These are phyloP conservation scores for Coemansia sp. DNA, from an alignment of 192 early-diverging fungal genomes.

Conservation along the genomic window DNA sequence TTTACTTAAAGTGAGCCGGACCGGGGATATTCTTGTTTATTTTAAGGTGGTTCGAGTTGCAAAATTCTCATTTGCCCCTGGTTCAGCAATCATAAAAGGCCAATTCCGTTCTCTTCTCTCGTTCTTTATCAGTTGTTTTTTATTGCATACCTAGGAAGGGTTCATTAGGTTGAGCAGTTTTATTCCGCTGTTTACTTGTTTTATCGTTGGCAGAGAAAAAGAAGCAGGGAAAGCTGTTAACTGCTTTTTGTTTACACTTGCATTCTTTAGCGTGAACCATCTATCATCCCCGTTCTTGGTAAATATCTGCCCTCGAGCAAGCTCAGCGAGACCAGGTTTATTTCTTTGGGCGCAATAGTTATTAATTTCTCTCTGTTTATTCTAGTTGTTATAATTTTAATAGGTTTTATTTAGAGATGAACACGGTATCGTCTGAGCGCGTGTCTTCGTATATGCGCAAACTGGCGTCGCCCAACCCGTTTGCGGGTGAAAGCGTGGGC, in stretches of 20 bases:
- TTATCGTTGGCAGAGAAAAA: background rate
- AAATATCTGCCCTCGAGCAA: no score
- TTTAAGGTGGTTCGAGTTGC: slow-evolving; percentile 11
- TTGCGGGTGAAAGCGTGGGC: slow-evolving; percentile 5
- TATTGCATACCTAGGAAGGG: slow-evolving; percentile 12
- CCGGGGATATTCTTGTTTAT: background rate
- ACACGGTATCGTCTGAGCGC: slow-evolving; percentile 30
- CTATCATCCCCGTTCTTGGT: no score
- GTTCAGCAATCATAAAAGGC: slow-evolving; percentile 2
- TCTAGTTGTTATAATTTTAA: background rate
- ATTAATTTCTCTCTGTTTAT: background rate
- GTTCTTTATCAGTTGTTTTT: slow-evolving; percentile 10
- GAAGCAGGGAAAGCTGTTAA: slow-evolving; percentile 23
- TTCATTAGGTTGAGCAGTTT: background rate
- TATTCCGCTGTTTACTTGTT: background rate
- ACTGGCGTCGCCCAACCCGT: slow-evolving; percentile 35
- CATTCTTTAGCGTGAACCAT: slow-evolving; percentile 6
- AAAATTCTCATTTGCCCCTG: slow-evolving; percentile 1
- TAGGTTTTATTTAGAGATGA: slow-evolving; percentile 17
- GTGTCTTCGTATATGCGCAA: slow-evolving; percentile 25
- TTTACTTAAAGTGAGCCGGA: slow-evolving; percentile 9
- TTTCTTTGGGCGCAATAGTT: no score
- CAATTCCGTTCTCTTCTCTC: background rate
- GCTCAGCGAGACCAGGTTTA: no score
- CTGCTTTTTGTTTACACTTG: slow-evolving; percentile 21